Base-by-base conservation (phyloP, 129 eudicot species). In the Centrapalus pauciflorus region DNA sequence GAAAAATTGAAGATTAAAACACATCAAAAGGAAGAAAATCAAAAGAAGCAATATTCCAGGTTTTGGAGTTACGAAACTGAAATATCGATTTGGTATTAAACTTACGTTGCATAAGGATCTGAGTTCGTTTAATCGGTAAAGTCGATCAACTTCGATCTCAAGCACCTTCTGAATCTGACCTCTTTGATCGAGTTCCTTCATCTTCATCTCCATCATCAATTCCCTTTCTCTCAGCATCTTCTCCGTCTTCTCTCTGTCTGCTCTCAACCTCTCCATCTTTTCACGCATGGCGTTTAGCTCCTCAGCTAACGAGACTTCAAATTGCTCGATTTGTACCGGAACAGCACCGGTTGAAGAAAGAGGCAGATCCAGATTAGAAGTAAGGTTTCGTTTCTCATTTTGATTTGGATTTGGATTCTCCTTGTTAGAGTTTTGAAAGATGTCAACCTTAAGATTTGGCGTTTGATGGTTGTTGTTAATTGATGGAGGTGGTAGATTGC, bases 111-210 rank as follows among this genome's bases (percentile, higher is more conserved):
- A 85, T 21, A 83, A 74, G 45, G 84, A 76, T 61, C 66, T 73
- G 68, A 92, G 89, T 76, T 92, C 85, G 19, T 88, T 88, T 40
- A 92, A 56, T 32, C 98, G 67, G 71, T 73, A 92, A 45, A 92
- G 80, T 14, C 98, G 74, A 71, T 92, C 98, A 0, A 92, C 85
- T 67, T 92, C 96, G 10, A 92, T 79, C 69, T 92, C 98, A 1
- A 88, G 82, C 80, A 57, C 51, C 60, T 75, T 92, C 74, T 92
- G 98, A 45, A 78, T 33, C 77, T 92, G 87, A 5, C 98, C 98
- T 71, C 95, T 73, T 19, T 59, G 59, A 6, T 60, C 40, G 11
- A 88, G 82, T 68, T 85, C 87, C 59, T 72, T 76, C 76, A 83
- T 76, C 17, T 77, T 71, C 84, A 81, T 32, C 23, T 88, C 95